Evolutionary conservation across 352 stramenopile species (phyloP).

Genomic region (Blastocystis sp.): DNA sequence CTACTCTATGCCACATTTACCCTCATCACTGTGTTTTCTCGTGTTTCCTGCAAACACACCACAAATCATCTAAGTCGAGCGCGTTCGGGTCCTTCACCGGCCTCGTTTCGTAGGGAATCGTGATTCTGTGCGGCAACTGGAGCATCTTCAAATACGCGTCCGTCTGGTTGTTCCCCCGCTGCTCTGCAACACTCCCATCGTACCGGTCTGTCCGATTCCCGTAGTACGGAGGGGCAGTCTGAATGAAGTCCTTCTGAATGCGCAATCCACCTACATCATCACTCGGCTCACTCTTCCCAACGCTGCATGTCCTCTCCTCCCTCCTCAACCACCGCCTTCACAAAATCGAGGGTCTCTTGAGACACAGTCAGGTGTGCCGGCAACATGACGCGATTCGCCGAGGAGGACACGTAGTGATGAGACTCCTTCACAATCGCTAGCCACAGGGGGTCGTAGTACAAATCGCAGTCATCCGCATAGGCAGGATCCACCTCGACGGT

Average conservation of each 20-base stretch:
- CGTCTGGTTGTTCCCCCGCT: slow-evolving; percentile 90
- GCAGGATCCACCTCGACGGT: slow-evolving; percentile 79
- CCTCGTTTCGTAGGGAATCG: slow-evolving; percentile 82
- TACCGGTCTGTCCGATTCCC: slow-evolving; percentile 53
- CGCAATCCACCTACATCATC: neutral
- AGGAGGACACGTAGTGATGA: slow-evolving; percentile 84
- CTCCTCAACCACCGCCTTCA: slow-evolving; percentile 78
- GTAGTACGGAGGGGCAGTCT: slow-evolving; percentile 80
- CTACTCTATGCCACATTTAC: slow-evolving; percentile 63
- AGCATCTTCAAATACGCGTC: slow-evolving; percentile 89
- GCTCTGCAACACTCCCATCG: slow-evolving; percentile 17
- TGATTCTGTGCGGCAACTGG: slow-evolving; percentile 90
- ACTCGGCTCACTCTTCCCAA: neutral
- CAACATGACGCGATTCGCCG: slow-evolving; percentile 80
- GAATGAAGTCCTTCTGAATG: slow-evolving; percentile 81
- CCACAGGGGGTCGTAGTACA: slow-evolving; percentile 93
- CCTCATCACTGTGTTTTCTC: slow-evolving; percentile 25
- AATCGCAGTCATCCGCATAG: slow-evolving; percentile 74
- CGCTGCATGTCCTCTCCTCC: slow-evolving; percentile 79
- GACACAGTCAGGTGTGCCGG: slow-evolving; percentile 77
- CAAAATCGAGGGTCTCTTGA: slow-evolving; percentile 76
- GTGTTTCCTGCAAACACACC: slow-evolving; percentile 24
- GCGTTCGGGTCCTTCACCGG: slow-evolving; percentile 33
- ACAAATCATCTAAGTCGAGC: slow-evolving; percentile 52
- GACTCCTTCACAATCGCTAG: slow-evolving; percentile 89